Percentiles rank a stretch among this genome's conserved stretches.
phyloP scores from a whole-genome alignment of 306 rosid species.

The Castanospermum australe region DNA sequence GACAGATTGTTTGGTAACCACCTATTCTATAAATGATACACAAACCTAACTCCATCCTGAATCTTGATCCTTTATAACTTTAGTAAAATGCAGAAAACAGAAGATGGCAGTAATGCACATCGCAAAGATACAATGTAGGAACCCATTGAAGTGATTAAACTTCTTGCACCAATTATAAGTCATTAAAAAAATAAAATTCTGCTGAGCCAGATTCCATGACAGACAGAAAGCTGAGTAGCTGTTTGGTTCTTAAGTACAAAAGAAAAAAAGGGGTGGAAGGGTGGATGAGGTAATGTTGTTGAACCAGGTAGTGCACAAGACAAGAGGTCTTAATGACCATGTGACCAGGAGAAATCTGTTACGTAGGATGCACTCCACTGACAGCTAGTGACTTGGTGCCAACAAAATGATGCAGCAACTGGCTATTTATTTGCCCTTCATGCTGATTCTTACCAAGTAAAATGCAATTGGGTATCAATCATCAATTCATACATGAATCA shows the following conservation, averaged over 20 bases:
- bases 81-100: not conserved
- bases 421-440: not conserved
- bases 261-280: too few species aligned
- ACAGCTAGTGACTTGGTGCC: not conserved
- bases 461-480: not conserved
- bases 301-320: too few species aligned
- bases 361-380: not conserved
- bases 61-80: not conserved
- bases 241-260: not conserved
- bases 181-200: not conserved
- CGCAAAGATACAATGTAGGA: not conserved
- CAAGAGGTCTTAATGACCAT: too few species aligned
- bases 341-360: too few species aligned
- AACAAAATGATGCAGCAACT: conserved; percentile 8
- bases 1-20: not conserved
- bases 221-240: not conserved
- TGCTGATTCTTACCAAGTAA: not conserved
- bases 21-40: not conserved
- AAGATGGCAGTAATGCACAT: not conserved
- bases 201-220: not conserved
- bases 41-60: not conserved
- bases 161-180: not conserved
- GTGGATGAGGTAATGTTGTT: too few species aligned
- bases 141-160: not conserved
- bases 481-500: not conserved